Conservation (phyloP, 805 yeast genomes). For the Candida yuanshanica region DNA sequence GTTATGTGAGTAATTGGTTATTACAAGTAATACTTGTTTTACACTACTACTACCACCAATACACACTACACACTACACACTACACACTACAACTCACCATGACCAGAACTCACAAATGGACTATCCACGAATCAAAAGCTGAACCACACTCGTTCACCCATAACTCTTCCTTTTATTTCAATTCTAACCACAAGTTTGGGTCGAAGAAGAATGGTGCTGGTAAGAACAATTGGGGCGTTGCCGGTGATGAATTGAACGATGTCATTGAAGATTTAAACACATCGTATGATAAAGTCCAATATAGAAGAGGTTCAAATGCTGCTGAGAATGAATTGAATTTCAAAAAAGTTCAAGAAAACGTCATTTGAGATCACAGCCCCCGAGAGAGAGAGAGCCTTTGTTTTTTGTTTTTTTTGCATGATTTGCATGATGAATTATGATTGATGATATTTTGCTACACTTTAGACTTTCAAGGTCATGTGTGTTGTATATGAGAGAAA, state of each 20-base stretch:
- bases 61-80: not conserved
- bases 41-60: not conserved
- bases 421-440: not conserved
- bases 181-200: slow-evolving; percentile 48
- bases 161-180: slow-evolving; percentile 59
- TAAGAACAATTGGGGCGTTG: slow-evolving; percentile 80
- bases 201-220: slow-evolving; percentile 80
- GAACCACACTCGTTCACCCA: slow-evolving; percentile 75
- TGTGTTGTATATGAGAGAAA: too few species aligned
- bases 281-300: slow-evolving; percentile 36
- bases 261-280: slow-evolving; percentile 54
- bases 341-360: slow-evolving; percentile 6
- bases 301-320: slow-evolving; percentile 48
- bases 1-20: too few species aligned
- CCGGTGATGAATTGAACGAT: slow-evolving; percentile 71
- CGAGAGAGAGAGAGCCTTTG: too few species aligned
- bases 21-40: not conserved
- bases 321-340: slow-evolving; percentile 38
- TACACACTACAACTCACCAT: slow-evolving; percentile 30
- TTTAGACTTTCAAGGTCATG: too few species aligned
- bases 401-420: not conserved
- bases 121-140: slow-evolving; percentile 50
- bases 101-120: slow-evolving; percentile 82
- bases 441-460: not conserved
- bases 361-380: not conserved